Evolutionary conservation across 306 rosid genomes (phyloP), one percentile per base, ranked within the genome.

Genomic region (Oemleria cerasiformis): DNA sequence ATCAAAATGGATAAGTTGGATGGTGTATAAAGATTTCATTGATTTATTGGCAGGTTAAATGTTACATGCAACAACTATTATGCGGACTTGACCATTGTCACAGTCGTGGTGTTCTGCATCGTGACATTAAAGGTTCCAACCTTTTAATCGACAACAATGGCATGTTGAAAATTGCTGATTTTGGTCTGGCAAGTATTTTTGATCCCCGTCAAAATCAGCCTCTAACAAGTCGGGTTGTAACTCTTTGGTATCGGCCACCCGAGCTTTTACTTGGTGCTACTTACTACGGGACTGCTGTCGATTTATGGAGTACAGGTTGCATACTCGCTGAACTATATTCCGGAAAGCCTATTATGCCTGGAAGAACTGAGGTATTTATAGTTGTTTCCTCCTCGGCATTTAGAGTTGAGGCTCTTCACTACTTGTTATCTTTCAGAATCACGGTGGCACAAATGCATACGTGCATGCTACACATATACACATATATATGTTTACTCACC

Each of bases 191-290:
- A 40, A 92, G 97, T 82, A 75, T 87, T 74, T 92, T 82, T 59
- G 92, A 92, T 71, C 89, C 92, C 80, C 81, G 73, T 73, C 92
- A 87, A 84, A 82, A 41, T 72, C 97, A 87, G 65, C 96, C 97
- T 51, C 65, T 92, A 43, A 92, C 97, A 45, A 92, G 97, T 71
- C 93, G 97, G 72, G 97, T 92, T 75, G 97, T 92, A 71, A 92
- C 97, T 44, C 96, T 92, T 62, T 92, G 97, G 97, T 92, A 92
- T 55, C 85, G 97, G 41, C 97, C 97, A 0, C 97, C 96, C 0
- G 97, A 92, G 86, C 96, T 92, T 73, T 89, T 92, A 78, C 97
- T 92, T 54, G 97, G 97, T 68, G 97, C 97, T 80, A 92, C 93
- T 59, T 87, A 84, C 80, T 92, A 92, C 73, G 93, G 90, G 76